Evolutionary conservation across 345 rosid species (phyloP).

Genomic region (Murraya koenigii): DNA sequence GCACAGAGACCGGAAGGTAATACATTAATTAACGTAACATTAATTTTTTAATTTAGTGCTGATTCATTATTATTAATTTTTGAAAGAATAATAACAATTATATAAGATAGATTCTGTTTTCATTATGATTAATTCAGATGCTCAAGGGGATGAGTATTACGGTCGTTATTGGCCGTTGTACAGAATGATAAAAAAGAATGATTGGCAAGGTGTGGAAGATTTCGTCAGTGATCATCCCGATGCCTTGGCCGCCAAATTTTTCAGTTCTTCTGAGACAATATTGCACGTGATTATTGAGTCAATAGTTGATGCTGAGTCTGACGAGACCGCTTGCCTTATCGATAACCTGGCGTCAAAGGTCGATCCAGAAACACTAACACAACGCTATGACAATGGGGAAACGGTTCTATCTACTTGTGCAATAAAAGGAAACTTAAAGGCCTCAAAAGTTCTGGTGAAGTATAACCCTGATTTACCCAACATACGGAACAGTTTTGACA

Average conservation of each 20-base stretch:
- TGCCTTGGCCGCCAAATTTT: not conserved
- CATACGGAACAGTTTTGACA: no score
- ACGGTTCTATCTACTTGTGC: not conserved
- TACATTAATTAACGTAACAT: no score
- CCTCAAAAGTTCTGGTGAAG: not conserved
- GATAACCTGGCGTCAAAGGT: not conserved
- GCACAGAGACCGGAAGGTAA: no score
- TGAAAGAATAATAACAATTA: no score
- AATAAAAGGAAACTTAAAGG: not conserved
- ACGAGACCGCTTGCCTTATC: not conserved
- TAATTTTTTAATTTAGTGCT: no score
- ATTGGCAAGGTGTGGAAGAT: not conserved
- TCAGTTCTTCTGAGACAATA: not conserved
- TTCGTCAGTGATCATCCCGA: not conserved
- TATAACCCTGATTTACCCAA: not conserved
- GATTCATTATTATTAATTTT: no score
- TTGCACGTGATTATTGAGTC: not conserved
- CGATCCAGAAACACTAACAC: not conserved
- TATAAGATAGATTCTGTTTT: no score
- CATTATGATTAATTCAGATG: no score
- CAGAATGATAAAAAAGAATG: not conserved
- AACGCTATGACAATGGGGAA: no score
- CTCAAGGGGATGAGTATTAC: no score
- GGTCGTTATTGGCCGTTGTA: no score
- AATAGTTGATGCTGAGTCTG: not conserved